Percentiles rank a stretch among this genome's conserved stretches.
phyloP scores from a whole-genome alignment of 176 grass and related monocot species.

The Chrysopogon serrulatus region DNA sequence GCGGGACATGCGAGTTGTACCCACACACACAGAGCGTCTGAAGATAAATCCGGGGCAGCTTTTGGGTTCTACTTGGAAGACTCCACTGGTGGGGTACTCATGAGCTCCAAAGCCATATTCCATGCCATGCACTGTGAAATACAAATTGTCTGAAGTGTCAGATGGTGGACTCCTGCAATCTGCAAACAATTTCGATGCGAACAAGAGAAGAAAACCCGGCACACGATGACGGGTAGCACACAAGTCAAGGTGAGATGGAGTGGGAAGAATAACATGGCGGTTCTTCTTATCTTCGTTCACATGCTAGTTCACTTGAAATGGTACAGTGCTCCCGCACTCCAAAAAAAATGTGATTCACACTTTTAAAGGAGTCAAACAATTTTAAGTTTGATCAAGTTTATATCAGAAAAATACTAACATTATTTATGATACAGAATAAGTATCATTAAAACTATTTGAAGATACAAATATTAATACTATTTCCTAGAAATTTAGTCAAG shows the following conservation, averaged over 20 bases:
- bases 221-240: background rate
- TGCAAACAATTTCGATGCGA: background rate
- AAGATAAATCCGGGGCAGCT: conserved; percentile 82
- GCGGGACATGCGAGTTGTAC: conserved; percentile 64
- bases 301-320: background rate
- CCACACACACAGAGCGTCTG: conserved; percentile 71
- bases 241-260: background rate
- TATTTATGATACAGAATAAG: no score
- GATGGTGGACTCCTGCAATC: background rate
- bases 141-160: background rate
- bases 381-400: background rate
- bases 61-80: conserved; percentile 88
- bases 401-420: no score
- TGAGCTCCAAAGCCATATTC: conserved; percentile 94
- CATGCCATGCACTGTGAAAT: conserved; percentile 73
- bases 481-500: background rate
- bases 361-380: no score
- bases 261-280: background rate
- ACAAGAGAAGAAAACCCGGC: background rate
- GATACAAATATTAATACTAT: background rate
- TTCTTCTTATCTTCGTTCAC: background rate
- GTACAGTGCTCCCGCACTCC: no score
- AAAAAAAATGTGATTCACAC: no score
- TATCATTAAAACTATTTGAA: background rate
- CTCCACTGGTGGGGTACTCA: conserved; percentile 72